Base-by-base conservation (phyloP, 352 stramenopile genomes). In the Phytophthora constricta region DNA sequence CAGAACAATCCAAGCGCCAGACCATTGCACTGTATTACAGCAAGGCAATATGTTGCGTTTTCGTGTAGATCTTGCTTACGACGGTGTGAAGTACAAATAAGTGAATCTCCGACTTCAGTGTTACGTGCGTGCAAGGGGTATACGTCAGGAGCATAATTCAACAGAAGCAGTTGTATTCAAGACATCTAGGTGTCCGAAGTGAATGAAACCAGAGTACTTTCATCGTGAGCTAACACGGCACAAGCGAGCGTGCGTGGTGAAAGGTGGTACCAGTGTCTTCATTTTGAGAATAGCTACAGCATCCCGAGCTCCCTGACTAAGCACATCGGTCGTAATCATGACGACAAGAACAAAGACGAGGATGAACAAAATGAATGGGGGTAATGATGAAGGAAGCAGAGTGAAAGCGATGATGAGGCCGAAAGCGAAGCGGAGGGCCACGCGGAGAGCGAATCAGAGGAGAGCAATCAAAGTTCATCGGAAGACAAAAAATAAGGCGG, bases 31-130 rank as follows among this genome's bases (percentile, higher is more conserved):
- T n/a, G 4, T 20, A 11, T n/a, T 56, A 20, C 17, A 55, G 26
- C 11, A 5, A n/a, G 56, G 56, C 5, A 16, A 56, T 10, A 17
- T 63, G 22, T n/a, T 63, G 1, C n/a, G 50, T 16, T 51, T 64
- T 23, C 23, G 57, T 22, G 31, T 45, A 7, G 57, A 51, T 16
- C 33, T 64, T 20, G 46, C 46, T 4, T 17, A 51, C 19, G 47
- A 31, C 11, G 23, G 46, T 8, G 46, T n/a, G 1, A n/a, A n/a
- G 14, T 64, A 39, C 25, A 0, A 25, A 9, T 1, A 34, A 5
- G 8, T 20, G 10, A 64, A 50, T 19, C 17, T 57, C 0, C 57
- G 33, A 13, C 25, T 57, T 5, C 25, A 52, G 13, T 56, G 46
- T n/a, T 57, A 57, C 23, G 47, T 51, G 11, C 46, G 23, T 1